Evolutionary conservation across 768 basidiomycete species (phyloP).

Genomic region (Lyophyllum decastes): DNA sequence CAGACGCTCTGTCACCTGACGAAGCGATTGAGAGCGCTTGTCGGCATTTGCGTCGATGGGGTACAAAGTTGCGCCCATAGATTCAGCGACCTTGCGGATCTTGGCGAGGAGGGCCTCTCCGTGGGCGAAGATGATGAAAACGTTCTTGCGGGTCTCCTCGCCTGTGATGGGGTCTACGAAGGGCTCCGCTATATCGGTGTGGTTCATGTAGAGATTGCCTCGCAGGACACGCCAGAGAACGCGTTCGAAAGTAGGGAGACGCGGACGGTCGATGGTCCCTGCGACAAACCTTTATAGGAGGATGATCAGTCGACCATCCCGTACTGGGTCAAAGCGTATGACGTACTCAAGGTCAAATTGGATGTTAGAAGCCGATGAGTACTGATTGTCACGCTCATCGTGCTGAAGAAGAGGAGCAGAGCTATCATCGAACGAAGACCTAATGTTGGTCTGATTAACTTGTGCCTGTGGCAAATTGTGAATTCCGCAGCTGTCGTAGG

Average conservation of each 20-base stretch:
- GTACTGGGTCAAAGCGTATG: neutral
- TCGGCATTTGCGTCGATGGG: slow-evolving; percentile 94
- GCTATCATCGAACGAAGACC: slow-evolving; percentile 90
- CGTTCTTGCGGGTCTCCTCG: slow-evolving; percentile 90
- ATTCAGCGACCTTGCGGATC: slow-evolving; percentile 97
- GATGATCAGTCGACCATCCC: neutral
- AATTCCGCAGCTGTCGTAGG: neutral
- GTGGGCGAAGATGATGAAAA: slow-evolving; percentile 99
- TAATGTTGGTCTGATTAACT: slow-evolving; percentile 73
- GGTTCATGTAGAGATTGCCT: slow-evolving; percentile 99
- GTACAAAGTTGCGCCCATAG: slow-evolving; percentile 97
- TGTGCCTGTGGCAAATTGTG: slow-evolving; percentile 58
- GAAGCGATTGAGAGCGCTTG: slow-evolving; percentile 87
- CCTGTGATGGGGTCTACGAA: slow-evolving; percentile 88
- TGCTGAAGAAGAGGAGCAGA: slow-evolving; percentile 89
- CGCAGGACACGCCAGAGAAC: slow-evolving; percentile 97
- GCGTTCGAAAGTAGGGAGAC: slow-evolving; percentile 92
- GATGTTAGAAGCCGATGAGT: slow-evolving; percentile 38
- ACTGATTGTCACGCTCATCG: slow-evolving; percentile 80
- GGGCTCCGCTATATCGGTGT: slow-evolving; percentile 90
- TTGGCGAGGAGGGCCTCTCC: slow-evolving; percentile 90
- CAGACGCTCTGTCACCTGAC: slow-evolving; percentile 83
- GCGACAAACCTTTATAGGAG: slow-evolving; percentile 76
- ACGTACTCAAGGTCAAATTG: slow-evolving; percentile 90
- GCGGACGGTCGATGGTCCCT: slow-evolving; percentile 91